These are phyloP conservation scores for Nectriaceae sp. DNA, from an alignment of 2,329 filamentous ascomycete species.

Conservation along the genomic window DNA sequence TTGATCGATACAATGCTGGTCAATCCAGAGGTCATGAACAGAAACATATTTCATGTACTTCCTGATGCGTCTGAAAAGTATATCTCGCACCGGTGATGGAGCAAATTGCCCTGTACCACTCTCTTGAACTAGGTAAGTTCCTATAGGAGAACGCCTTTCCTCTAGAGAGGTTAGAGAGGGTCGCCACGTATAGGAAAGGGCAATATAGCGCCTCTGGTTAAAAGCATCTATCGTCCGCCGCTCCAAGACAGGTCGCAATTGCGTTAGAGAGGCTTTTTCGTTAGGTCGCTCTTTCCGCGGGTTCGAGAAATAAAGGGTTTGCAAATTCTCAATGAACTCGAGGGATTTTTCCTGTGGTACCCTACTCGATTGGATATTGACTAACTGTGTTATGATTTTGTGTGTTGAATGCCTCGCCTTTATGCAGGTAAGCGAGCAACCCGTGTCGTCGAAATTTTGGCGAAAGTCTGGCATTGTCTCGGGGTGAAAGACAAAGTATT, in stretches of 20 bases:
- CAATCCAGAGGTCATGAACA: background rate
- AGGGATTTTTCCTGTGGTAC: background rate
- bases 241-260: background rate
- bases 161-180: background rate
- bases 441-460: no score
- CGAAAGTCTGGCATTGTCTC: no score
- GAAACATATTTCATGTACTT: conserved; percentile 1
- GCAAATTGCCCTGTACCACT: background rate
- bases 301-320: background rate
- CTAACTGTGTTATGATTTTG: background rate
- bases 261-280: background rate
- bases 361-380: background rate
- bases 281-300: background rate
- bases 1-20: background rate
- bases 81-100: conserved; percentile 3
- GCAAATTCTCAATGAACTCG: background rate
- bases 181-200: background rate
- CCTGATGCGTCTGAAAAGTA: conserved; percentile 3
- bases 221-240: background rate
- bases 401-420: no score
- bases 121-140: background rate
- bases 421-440: no score
- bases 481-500: no score
- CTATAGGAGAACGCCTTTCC: background rate
- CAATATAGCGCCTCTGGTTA: background rate